Conservation (phyloP, 805 yeast genomes). For the Pichia ethanolica region DNA sequence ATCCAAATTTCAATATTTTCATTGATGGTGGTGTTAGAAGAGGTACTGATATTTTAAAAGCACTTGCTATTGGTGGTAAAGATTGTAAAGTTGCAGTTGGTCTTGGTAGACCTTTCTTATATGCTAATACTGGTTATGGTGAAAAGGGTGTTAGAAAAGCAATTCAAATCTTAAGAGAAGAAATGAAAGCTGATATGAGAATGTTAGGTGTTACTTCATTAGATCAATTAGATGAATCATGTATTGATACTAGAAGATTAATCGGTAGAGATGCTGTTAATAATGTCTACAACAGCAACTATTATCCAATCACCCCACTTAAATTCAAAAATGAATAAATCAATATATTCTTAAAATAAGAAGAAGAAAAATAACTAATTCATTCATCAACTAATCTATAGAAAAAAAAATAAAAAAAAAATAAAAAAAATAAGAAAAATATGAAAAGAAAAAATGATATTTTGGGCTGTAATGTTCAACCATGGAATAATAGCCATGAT, state of each 20-base stretch:
- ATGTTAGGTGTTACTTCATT: slow-evolving; percentile 51
- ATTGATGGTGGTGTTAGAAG: slow-evolving; percentile 75
- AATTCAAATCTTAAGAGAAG: slow-evolving; percentile 52
- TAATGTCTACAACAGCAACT: slow-evolving; percentile 10
- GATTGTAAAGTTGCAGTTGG: slow-evolving; percentile 71
- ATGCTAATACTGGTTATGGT: slow-evolving; percentile 55
- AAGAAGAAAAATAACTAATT: too few relatives aligned
- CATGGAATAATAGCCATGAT: too few relatives aligned
- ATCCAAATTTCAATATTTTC: slow-evolving; percentile 51
- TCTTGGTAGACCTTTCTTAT: slow-evolving; percentile 57
- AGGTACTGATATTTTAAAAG: slow-evolving; percentile 68
- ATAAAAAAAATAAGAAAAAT: background rate
- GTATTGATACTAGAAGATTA: slow-evolving; percentile 30
- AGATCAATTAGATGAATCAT: slow-evolving; percentile 35
- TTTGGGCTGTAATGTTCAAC: too few relatives aligned
- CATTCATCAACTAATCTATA: background rate
- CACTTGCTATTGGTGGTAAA: slow-evolving; percentile 67
- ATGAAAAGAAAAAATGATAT: background rate
- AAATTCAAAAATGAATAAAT: slow-evolving; percentile 11
- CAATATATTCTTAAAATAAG: too few relatives aligned
- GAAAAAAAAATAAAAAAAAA: background rate
- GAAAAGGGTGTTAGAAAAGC: slow-evolving; percentile 64
- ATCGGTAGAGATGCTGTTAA: slow-evolving; percentile 16
- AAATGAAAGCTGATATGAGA: slow-evolving; percentile 59
- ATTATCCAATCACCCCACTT: slow-evolving; percentile 12